These are phyloP conservation scores for Colletotrichum trifolii DNA, from an alignment of 2,329 filamentous ascomycete species.

Conservation along the genomic window DNA sequence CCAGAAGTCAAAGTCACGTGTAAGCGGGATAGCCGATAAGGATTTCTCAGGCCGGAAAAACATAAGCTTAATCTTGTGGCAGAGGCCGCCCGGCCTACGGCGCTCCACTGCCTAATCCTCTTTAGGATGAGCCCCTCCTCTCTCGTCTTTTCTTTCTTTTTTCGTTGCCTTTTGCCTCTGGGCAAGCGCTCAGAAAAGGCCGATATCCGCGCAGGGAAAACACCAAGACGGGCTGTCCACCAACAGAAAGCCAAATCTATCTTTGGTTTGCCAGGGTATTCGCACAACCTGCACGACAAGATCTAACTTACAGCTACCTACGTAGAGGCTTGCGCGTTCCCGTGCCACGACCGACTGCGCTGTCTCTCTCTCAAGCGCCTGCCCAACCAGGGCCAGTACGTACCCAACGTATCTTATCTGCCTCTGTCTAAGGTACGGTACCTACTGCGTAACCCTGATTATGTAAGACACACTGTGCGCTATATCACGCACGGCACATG, in stretches of 20 bases:
- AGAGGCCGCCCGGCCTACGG: constrained; percentile 17
- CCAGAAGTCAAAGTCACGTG: constrained; percentile 14
- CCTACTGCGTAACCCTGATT: too few relatives aligned
- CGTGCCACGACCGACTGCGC: neutral
- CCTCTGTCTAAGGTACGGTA: too few relatives aligned
- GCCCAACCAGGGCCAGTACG: neutral
- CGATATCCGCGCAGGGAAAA: too few relatives aligned
- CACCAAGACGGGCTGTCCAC: too few relatives aligned
- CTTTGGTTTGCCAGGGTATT: neutral
- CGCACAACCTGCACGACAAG: neutral
- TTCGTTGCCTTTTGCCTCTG: too few relatives aligned
- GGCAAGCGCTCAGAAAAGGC: too few relatives aligned
- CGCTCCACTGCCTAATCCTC: neutral
- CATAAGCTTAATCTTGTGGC: constrained; percentile 32
- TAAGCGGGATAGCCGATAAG: neutral
- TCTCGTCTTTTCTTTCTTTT: too few relatives aligned
- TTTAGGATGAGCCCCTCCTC: neutral
- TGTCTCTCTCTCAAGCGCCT: neutral
- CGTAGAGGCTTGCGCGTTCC: constrained; percentile 8
- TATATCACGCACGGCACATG: too few relatives aligned
- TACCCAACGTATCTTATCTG: too few relatives aligned
- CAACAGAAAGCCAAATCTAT: too few relatives aligned
- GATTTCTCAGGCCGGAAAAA: neutral
- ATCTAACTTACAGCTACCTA: neutral
- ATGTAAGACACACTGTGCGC: too few relatives aligned